phyloP scores from a whole-genome alignment of 2,329 filamentous ascomycete genomes.

The Didymella lethalis region DNA sequence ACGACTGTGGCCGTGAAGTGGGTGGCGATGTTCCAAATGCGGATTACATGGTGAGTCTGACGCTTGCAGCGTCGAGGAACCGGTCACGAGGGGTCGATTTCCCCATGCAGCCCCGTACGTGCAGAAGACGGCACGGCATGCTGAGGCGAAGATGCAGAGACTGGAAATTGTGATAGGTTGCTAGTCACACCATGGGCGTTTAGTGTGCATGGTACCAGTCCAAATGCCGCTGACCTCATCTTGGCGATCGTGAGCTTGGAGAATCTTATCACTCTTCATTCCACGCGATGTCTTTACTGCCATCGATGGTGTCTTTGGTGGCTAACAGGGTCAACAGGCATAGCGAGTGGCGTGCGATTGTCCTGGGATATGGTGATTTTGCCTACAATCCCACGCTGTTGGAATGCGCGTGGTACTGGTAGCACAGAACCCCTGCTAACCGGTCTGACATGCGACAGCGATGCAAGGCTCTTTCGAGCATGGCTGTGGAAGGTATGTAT shows the following conservation, averaged over 20 bases:
- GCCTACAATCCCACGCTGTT: neutral
- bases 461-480: slow-evolving; percentile 13
- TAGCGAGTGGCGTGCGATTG: neutral
- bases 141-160: slow-evolving; percentile 8
- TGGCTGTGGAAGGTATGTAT: slow-evolving; percentile 1
- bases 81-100: slow-evolving; percentile 7
- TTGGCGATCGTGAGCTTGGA: slow-evolving; percentile 17
- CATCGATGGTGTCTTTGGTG: neutral
- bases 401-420: slow-evolving; percentile 6
- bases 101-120: slow-evolving; percentile 13
- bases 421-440: slow-evolving; percentile 4
- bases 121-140: slow-evolving; percentile 14
- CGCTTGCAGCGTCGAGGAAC: slow-evolving; percentile 15
- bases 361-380: neutral
- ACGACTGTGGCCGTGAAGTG: neutral
- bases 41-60: slow-evolving; percentile 3
- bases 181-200: slow-evolving; percentile 13
- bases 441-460: slow-evolving; percentile 11
- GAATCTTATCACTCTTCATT: slow-evolving; percentile 10
- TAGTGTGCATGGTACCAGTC: slow-evolving; percentile 17
- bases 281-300: neutral
- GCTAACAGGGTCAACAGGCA: neutral
- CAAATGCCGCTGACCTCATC: slow-evolving; percentile 19
- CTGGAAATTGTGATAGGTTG: slow-evolving; percentile 16
- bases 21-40: slow-evolving; percentile 12